Evolutionary conservation across 2,329 filamentous ascomycete species (phyloP), one percentile per base, ranked within the genome.

Genomic region (Lojkania enalia): DNA sequence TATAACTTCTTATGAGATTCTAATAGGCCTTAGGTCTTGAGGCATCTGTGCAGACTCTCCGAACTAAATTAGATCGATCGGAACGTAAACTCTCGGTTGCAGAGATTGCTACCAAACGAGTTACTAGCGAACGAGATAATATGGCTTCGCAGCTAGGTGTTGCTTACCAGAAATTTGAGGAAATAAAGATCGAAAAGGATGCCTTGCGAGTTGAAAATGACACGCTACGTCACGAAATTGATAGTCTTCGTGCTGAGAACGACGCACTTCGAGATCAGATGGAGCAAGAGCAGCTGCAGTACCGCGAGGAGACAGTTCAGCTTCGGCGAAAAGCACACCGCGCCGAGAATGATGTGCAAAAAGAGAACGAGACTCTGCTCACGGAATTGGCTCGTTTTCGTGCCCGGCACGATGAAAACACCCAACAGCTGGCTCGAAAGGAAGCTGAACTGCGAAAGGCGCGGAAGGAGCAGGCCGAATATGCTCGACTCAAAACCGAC

Each of bases 111-210:
- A 83, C 80, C 46, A 80, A 85, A 49, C 79, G 82, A 3, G 69
- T 87, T 31, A 75, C 77, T 2, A 76, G 80, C 20, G 86, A 88
- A 65, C 79, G 83, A 20, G 84, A 88, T 54, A 81, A 82, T 35
- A 79, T 85, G 27, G 74, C 86, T 37, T 77, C 77, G 39, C 84
- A 85, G 56, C 74, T 85, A 4, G 79, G 80, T 20, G 76, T 82
- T 39, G 83, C 83, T 3, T 84, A 80, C 40, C 73, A 76, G 44
- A 81, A 79, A 23, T 79, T 81, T 53, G 80, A 72, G 59, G 74
- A 73, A 54, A 55, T 77, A 21, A 74, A 72, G 61, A 65, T 52
- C 6, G 76, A 77, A 53, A 76, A 75, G 43, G 64, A 72, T 35
- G 60, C 63, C 14, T 44, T 73, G 29, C 51, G 44, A 13, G 49